Evolutionary conservation across 129 eudicot species (phyloP).

Genomic region (Sambucus nigra): DNA sequence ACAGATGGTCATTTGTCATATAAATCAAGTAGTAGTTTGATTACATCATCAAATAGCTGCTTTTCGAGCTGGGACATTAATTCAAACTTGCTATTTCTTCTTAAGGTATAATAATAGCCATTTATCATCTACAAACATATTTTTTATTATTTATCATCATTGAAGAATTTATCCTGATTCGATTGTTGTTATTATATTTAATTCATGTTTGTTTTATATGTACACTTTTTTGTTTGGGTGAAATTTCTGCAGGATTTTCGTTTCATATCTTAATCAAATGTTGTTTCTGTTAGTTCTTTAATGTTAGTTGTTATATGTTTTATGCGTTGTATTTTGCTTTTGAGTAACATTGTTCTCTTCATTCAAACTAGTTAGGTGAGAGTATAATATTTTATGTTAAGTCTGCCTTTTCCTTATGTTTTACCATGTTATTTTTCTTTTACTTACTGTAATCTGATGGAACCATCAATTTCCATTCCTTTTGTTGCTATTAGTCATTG

Average conservation of each 20-base stretch:
- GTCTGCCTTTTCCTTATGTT: no score
- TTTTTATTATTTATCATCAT: conserved; percentile 5
- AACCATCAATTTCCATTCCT: no score
- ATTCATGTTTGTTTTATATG: neutral
- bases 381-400: no score
- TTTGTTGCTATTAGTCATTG: no score
- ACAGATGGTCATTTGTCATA: conserved; percentile 52
- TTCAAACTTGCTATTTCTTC: conserved; percentile 66
- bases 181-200: neutral
- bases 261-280: neutral
- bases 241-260: neutral
- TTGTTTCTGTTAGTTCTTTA: neutral
- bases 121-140: neutral
- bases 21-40: conserved; percentile 59
- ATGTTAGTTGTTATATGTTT: no score
- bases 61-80: conserved; percentile 65
- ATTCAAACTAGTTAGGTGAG: no score
- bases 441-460: no score
- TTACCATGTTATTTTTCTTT: no score
- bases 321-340: no score
- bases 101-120: conserved; percentile 45
- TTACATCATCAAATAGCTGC: conserved; percentile 52
- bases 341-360: no score
- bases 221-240: neutral
- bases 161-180: neutral